Conservation (phyloP, 2,329 filamentous ascomycete genomes). For the Apiospora phragmitis region DNA sequence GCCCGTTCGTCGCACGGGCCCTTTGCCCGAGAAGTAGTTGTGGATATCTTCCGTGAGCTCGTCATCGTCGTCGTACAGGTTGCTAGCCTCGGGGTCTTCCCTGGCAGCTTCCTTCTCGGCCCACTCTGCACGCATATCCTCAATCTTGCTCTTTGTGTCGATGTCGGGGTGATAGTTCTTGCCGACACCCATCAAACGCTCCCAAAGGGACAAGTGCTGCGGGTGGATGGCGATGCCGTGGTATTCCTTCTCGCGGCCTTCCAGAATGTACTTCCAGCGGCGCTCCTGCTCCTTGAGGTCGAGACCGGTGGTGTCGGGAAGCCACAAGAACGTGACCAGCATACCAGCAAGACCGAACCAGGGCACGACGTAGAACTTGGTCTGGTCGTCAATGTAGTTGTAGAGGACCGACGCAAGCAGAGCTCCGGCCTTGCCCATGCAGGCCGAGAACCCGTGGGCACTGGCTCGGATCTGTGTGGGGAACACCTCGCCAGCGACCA, state of each 20-base stretch:
- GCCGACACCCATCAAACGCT: conserved; percentile 74
- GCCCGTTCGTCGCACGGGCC: conserved; percentile 1
- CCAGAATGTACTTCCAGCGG: conserved; percentile 83
- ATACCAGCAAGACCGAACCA: conserved; percentile 90
- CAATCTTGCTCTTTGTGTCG: conserved; percentile 82
- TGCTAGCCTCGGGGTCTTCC: conserved; percentile 48
- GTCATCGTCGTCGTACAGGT: conserved; percentile 44
- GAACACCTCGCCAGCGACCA: conserved; percentile 95
- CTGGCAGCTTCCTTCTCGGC: conserved; percentile 49
- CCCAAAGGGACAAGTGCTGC: conserved; percentile 84
- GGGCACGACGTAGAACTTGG: conserved; percentile 88
- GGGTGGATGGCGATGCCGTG: conserved; percentile 92
- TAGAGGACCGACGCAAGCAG: conserved; percentile 85
- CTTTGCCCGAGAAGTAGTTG: conserved; percentile 48
- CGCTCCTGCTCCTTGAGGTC: conserved; percentile 97
- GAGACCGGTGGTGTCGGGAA: conserved; percentile 95
- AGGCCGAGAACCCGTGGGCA: conserved; percentile 93
- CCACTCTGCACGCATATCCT: conserved; percentile 74
- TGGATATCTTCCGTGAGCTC: conserved; percentile 55
- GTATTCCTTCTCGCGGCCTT: conserved; percentile 77
- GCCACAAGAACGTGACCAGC: conserved; percentile 78
- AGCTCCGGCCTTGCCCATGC: conserved; percentile 84
- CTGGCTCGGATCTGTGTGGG: conserved; percentile 90
- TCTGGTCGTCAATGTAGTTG: conserved; percentile 87
- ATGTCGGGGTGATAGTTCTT: conserved; percentile 81